Percentiles rank a stretch among this genome's conserved stretches.
These are phyloP conservation scores for Stylonectria norvegica DNA, from an alignment of 2,329 filamentous ascomycete species.

Conservation along the genomic window DNA sequence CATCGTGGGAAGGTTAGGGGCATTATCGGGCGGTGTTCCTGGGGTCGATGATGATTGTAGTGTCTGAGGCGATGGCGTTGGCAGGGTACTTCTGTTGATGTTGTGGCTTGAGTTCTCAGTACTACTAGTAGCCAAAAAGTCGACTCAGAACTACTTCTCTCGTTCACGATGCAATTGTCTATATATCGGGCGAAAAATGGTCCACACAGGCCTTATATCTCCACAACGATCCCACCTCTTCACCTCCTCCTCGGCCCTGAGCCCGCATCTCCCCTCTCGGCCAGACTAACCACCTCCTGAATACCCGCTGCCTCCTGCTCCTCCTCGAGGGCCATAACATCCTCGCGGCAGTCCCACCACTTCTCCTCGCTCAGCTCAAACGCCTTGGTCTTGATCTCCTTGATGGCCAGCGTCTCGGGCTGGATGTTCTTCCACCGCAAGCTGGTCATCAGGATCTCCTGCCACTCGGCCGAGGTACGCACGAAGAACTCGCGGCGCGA, in stretches of 20 bases:
- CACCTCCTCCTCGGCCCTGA: constrained; percentile 32
- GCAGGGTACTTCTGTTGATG: too few species aligned
- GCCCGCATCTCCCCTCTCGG: constrained; percentile 63
- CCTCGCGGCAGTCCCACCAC: constrained; percentile 98
- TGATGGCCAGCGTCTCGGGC: constrained; percentile 68
- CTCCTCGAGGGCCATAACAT: constrained; percentile 86
- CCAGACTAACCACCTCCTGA: constrained; percentile 86
- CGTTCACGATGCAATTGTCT: too few species aligned
- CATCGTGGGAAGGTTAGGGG: constrained; percentile 3
- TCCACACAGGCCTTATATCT: too few species aligned
- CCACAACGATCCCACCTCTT: too few species aligned
- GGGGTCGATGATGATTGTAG: too few species aligned
- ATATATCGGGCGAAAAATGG: too few species aligned
- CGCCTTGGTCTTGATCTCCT: constrained; percentile 88
- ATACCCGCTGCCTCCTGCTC: constrained; percentile 95
- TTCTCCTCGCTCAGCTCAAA: constrained; percentile 92
- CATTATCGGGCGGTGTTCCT: too few species aligned
- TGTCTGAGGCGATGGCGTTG: too few species aligned
- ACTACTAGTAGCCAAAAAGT: too few species aligned
- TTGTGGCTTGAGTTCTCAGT: too few species aligned
- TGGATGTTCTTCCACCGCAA: constrained; percentile 65
- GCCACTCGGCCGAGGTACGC: constrained; percentile 85
- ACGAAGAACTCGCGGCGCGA: constrained; percentile 87
- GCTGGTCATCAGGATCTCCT: constrained; percentile 76
- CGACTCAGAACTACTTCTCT: too few species aligned